A percentile compares a stretch with the other conserved stretches of the same genome.
These are phyloP conservation scores for Gautieria morchelliformis DNA, from an alignment of 768 basidiomycete genomes.

Conservation along the genomic window DNA sequence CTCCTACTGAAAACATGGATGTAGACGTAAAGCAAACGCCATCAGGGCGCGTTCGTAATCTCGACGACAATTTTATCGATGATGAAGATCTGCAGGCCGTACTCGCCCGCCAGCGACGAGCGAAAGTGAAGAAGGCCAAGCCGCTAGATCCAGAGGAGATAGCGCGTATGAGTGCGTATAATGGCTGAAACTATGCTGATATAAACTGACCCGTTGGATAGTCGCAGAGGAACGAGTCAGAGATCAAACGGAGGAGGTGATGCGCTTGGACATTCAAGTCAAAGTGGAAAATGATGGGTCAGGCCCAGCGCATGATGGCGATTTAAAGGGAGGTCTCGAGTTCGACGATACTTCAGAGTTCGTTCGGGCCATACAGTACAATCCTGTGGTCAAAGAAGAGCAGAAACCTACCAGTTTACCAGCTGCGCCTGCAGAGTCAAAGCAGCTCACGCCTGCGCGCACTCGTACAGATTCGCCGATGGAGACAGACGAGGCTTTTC, in stretches of 20 bases:
- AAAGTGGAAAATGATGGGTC: conserved; percentile 37
- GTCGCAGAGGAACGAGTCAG: conserved; percentile 55
- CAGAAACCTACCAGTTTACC: conserved; percentile 21
- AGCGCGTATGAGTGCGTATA: conserved; percentile 56
- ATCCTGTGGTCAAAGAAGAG: conserved; percentile 46
- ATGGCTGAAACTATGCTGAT: background rate
- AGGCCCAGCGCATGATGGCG: conserved; percentile 21
- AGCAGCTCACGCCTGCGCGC: conserved; percentile 16
- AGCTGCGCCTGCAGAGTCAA: conserved; percentile 18
- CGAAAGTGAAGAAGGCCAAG: conserved; percentile 67
- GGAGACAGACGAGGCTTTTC: conserved; percentile 45
- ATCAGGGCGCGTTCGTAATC: conserved; percentile 58
- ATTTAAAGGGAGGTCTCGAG: conserved; percentile 51
- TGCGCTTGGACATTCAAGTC: conserved; percentile 32
- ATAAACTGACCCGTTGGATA: conserved; percentile 16
- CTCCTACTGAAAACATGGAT: conserved; percentile 43
- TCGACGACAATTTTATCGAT: conserved; percentile 88
- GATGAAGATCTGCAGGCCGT: conserved; percentile 97
- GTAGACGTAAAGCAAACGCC: conserved; percentile 56
- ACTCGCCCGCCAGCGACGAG: conserved; percentile 75
- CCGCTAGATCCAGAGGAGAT: conserved; percentile 77
- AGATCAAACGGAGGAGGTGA: conserved; percentile 34
- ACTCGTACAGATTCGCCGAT: conserved; percentile 11
- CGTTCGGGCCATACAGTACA: conserved; percentile 72
- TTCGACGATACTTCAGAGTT: conserved; percentile 98